phyloP scores from a whole-genome alignment of 2,329 filamentous ascomycete genomes.

The Mollisiaceae sp. region DNA sequence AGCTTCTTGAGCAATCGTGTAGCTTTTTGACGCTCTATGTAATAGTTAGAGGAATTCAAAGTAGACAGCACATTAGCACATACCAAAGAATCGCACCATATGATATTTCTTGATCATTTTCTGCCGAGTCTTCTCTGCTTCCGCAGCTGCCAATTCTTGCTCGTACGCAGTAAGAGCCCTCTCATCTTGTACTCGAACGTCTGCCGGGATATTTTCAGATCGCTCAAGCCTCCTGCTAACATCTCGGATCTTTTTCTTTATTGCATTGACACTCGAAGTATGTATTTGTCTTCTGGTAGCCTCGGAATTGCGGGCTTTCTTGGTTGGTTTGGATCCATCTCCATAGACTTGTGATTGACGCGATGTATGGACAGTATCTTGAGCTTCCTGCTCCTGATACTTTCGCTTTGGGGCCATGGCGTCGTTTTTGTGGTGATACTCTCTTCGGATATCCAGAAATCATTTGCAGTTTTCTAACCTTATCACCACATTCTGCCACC shows the following conservation, averaged over 20 bases:
- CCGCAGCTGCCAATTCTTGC: constrained; percentile 64
- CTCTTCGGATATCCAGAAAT: not conserved
- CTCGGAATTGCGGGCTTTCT: constrained; percentile 41
- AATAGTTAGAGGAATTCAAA: constrained; percentile 20
- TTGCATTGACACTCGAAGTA: constrained; percentile 54
- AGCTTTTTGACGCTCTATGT: constrained; percentile 73
- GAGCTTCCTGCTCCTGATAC: constrained; percentile 30
- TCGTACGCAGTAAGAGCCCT: constrained; percentile 71
- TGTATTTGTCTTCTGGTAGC: constrained; percentile 41
- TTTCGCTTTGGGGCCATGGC: constrained; percentile 42
- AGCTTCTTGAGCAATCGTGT: constrained; percentile 69
- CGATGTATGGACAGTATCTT: constrained; percentile 40
- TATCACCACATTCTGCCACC: not conserved
- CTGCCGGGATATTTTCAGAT: constrained; percentile 67
- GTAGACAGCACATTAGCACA: not conserved
- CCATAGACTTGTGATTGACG: constrained; percentile 41
- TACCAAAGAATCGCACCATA: constrained; percentile 85
- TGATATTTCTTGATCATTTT: constrained; percentile 81
- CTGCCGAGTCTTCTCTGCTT: constrained; percentile 64
- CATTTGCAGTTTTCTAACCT: constrained; percentile 1
- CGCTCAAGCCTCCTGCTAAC: constrained; percentile 69
- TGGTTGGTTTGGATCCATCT: constrained; percentile 36
- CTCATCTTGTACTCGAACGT: constrained; percentile 71
- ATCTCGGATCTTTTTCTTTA: constrained; percentile 74
- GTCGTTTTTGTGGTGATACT: constrained; percentile 11